Evolutionary conservation across 2,329 filamentous ascomycete genomes (phyloP), one percentile per base, ranked within the genome.

Genomic region (Penicillium digitatum): DNA sequence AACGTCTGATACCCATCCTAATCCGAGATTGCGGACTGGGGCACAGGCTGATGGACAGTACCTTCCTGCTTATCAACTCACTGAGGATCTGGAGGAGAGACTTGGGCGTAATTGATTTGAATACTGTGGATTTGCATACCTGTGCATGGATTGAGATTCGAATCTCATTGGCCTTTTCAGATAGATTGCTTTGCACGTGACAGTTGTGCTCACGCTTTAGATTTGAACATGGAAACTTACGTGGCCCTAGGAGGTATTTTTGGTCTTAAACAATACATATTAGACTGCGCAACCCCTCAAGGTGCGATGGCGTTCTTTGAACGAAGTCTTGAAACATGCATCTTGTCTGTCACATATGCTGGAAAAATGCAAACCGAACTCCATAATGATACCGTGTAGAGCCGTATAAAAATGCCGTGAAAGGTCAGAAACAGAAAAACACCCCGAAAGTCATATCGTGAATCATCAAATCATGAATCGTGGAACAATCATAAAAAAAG

Each of bases 1-100:
- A 3, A 90, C 85, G 24, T 86, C 85, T 53, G 90, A 99, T 74
- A 99, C 94, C 2, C 83, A 88, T 61, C 92, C 90, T 0, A 99
- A 99, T 69, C 94, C 94, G 10, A 84, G 82, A 34, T 74, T 95
- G 65, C 81, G 78, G 52, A 52, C 66, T 32, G 63, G 63, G 26
- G 58, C 27, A 62, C 48, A 52, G 14, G 34, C 38, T 18, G 58
- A 68, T 12, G 57, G 60, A 16, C 66, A 69, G 1, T 65, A 65
- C 56, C 34, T 65, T 18, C 63, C 63, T 7, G 63, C 63, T 7
- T 65, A 65, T 52, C 52, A 63, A 38, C 54, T 65, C 26, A 64
- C 56, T 10, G 82, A 86, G 57, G 90, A 95, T 70, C 78, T 87
- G 37, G 88, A 89, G 66, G 90, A 95, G 76, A 82, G 90, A 51